Evolutionary conservation across 345 rosid species (phyloP).

Genomic region (Murraya koenigii): DNA sequence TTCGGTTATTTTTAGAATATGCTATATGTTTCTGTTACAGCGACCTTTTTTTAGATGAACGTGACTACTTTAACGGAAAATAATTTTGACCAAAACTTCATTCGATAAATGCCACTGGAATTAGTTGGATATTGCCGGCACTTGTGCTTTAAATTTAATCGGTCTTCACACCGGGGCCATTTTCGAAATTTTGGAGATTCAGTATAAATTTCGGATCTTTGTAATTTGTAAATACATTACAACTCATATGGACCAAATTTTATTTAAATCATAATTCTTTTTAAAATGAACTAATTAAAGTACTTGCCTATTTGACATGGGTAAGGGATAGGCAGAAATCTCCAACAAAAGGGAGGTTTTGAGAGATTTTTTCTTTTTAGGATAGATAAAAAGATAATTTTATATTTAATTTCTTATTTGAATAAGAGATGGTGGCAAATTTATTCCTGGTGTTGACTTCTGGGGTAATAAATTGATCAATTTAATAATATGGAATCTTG

Average conservation of each 20-base stretch:
- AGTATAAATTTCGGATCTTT: background rate
- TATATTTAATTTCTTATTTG: background rate
- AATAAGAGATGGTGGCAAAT: background rate
- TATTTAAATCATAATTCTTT: background rate
- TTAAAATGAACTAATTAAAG: background rate
- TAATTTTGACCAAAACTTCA: conserved; percentile 28
- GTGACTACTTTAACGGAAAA: conserved; percentile 39
- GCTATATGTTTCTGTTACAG: conserved; percentile 4
- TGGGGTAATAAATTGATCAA: background rate
- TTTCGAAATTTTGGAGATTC: background rate
- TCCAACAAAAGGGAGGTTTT: too few relatives aligned
- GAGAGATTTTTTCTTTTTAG: too few relatives aligned
- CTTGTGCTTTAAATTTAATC: background rate
- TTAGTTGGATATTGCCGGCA: conserved; percentile 32
- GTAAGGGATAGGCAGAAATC: too few relatives aligned
- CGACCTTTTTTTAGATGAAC: conserved; percentile 4
- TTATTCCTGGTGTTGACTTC: background rate
- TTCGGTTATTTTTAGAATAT: conserved; percentile 26
- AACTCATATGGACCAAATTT: background rate
- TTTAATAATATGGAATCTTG: background rate
- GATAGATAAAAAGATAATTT: too few relatives aligned
- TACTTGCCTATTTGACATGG: background rate
- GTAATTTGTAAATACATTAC: background rate
- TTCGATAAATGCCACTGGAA: background rate
- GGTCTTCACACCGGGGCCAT: conserved; percentile 1